These are phyloP conservation scores for Fusarium lyarnte DNA, from an alignment of 2,329 filamentous ascomycete species.

Conservation along the genomic window DNA sequence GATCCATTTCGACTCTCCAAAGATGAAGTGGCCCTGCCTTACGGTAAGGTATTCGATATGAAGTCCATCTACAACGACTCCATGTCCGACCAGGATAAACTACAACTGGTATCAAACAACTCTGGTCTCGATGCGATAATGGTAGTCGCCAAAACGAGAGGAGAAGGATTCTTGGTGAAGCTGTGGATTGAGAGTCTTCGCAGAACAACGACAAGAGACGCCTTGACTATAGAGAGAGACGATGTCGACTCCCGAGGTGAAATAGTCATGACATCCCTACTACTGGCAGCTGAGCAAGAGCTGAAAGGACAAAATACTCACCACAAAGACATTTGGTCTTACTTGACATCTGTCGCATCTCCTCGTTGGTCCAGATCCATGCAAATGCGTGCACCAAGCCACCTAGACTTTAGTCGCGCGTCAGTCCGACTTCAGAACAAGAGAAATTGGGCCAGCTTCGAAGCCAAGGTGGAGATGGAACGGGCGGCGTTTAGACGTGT, in stretches of 20 bases:
- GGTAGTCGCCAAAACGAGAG: not conserved
- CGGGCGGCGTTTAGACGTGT: not conserved
- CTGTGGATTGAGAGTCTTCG: not conserved
- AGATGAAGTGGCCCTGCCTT: not conserved
- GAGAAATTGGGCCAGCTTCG: not conserved
- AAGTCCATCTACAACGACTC: not conserved
- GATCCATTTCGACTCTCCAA: not conserved
- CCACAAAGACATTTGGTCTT: not conserved
- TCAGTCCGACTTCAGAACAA: not conserved
- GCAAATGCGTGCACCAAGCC: rapidly evolving
- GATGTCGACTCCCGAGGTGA: not conserved
- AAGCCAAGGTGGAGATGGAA: not conserved
- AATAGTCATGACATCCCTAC: not conserved
- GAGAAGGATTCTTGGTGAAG: not conserved
- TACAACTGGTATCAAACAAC: not conserved
- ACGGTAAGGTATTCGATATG: not conserved
- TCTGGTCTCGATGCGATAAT: not conserved
- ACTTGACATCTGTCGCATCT: not conserved
- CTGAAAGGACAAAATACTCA: not conserved
- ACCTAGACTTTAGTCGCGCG: not conserved
- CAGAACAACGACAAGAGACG: not conserved
- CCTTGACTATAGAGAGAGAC: not conserved
- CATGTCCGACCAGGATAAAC: not conserved
- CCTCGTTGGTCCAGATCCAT: not conserved
- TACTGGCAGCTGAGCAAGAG: not conserved